Percentiles rank a stretch among this genome's conserved stretches.
Evolutionary conservation across 495 filamentous ascomycete species (phyloP).

Genomic region (Letharia columbiana): DNA sequence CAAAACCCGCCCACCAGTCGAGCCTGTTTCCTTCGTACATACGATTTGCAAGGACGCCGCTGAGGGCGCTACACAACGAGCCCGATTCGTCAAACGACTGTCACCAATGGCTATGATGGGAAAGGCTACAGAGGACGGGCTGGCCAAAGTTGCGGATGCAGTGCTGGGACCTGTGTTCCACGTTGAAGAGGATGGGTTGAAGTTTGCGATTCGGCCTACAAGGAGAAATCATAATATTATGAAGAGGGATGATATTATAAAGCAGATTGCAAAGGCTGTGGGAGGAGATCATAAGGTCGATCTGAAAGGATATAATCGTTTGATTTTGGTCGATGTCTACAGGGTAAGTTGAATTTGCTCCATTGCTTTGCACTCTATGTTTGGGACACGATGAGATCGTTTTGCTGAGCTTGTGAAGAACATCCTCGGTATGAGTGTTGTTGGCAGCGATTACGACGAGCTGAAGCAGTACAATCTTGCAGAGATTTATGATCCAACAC

Average conservation of each 20-base stretch:
- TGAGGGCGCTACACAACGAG: slow-evolving; percentile 45
- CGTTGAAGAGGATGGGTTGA: slow-evolving; percentile 38
- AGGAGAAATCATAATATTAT: slow-evolving; percentile 71
- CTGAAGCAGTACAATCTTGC: slow-evolving; percentile 65
- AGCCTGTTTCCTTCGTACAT: slow-evolving; percentile 73
- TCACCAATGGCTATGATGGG: slow-evolving; percentile 69
- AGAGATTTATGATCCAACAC: slow-evolving; percentile 50
- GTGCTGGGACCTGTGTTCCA: slow-evolving; percentile 71
- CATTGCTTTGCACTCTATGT: slow-evolving; percentile 11
- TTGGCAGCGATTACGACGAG: slow-evolving; percentile 57
- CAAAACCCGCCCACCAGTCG: slow-evolving; percentile 56
- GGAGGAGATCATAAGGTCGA: slow-evolving; percentile 71
- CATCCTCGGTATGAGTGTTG: slow-evolving; percentile 70
- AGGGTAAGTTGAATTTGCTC: slow-evolving; percentile 50
- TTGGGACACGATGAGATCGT: not conserved
- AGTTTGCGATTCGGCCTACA: slow-evolving; percentile 84
- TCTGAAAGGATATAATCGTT: slow-evolving; percentile 67
- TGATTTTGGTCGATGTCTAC: slow-evolving; percentile 83
- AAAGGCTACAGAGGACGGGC: slow-evolving; percentile 68
- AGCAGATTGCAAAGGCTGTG: slow-evolving; percentile 61
- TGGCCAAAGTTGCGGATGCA: slow-evolving; percentile 60
- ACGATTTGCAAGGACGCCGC: slow-evolving; percentile 61
- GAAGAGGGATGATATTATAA: slow-evolving; percentile 67
- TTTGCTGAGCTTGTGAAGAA: slow-evolving; percentile 41
- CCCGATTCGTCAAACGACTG: slow-evolving; percentile 73